Evolutionary conservation across 2,329 filamentous ascomycete species (phyloP), one percentile per base, ranked within the genome.

Genomic region (Magnaporthales sp.): DNA sequence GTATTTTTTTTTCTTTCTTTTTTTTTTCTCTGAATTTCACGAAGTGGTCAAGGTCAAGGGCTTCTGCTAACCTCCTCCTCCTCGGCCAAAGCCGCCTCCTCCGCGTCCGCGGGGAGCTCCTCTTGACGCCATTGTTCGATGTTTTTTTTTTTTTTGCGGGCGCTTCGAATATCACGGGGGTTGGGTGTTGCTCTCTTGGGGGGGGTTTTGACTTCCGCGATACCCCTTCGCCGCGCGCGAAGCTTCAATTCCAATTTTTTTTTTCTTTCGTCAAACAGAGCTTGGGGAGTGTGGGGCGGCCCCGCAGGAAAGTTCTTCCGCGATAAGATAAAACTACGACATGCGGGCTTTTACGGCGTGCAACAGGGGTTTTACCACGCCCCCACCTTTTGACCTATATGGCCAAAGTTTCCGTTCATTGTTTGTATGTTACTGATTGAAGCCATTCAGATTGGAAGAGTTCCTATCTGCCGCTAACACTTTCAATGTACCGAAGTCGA

Each of bases 101-200:
- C 82, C 81, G 70, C 81, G 79, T 71, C 80, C 80, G 72, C 81
- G 79, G 68, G 74, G 72, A 68, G 74, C 72, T 70, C 83, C 83
- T 77, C 87, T 84, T 77, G 88, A 90, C 76, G 88, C 86, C 88
- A 89, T 89, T n/a, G n/a, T n/a, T n/a, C n/a, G n/a, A n/a, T n/a
- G n/a, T 65, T 32, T 64, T 67, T 68, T 27, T n/a, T 22, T 27
- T 2, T 24, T 51, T 63, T 46, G 62, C 38, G 19, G 38, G 38
- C 38, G 38, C 38, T 46, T n/a, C n/a, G n/a, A n/a, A 46, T n/a
- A 46, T 7, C 15, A 46, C 38, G 54, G 54, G 15, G 54, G 24
- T 26, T 58, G 54, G 54, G 54, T 26, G 54, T 58, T 58, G 4
- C 4, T 10, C 22, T 26, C 11, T 56, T 7, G 19, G 13, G 22